Evolutionary conservation across 352 stramenopile genomes (phyloP).

Genomic region (Pythium brassicae): DNA sequence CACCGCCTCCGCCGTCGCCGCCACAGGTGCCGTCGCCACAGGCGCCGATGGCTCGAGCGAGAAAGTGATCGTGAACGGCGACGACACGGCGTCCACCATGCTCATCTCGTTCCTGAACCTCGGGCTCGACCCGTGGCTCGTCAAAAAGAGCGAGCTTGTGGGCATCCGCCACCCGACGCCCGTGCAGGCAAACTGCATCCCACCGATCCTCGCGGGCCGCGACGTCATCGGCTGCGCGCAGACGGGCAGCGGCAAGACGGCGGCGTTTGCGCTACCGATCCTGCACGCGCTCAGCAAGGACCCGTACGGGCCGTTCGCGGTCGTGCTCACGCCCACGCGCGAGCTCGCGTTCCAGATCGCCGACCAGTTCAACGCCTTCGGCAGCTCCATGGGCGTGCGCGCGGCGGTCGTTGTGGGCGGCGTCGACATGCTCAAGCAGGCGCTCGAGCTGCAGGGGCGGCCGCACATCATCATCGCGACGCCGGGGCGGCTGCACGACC

Average conservation of each 20-base stretch:
- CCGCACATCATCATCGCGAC: conserved; percentile 98
- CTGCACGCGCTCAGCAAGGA: conserved; percentile 94
- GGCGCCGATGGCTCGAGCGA: conserved; percentile 9
- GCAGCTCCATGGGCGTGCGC: conserved; percentile 88
- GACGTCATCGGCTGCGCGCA: conserved; percentile 92
- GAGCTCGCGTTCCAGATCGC: conserved; percentile 98
- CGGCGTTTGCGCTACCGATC: conserved; percentile 97
- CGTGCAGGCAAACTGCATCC: conserved; percentile 90
- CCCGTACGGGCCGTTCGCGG: conserved; percentile 92
- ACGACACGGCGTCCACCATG: conserved; percentile 32
- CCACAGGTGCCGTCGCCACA: conserved; percentile 2
- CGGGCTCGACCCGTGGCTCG: conserved; percentile 83
- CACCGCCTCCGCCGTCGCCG: neutral
- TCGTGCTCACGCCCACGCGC: conserved; percentile 96
- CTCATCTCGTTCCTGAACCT: conserved; percentile 83
- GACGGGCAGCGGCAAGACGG: conserved; percentile 98
- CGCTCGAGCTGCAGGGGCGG: conserved; percentile 80
- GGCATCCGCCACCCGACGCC: conserved; percentile 86
- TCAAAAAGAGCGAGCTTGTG: conserved; percentile 79
- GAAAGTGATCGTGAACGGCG: conserved; percentile 38
- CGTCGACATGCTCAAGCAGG: conserved; percentile 93
- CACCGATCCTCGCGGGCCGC: conserved; percentile 82
- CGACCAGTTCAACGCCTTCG: conserved; percentile 96
- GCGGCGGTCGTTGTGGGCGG: conserved; percentile 94
- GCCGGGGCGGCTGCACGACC: conserved; percentile 92